Conservation (phyloP, 176 grass and related monocot species). For the Eremochloa ophiuroides region DNA sequence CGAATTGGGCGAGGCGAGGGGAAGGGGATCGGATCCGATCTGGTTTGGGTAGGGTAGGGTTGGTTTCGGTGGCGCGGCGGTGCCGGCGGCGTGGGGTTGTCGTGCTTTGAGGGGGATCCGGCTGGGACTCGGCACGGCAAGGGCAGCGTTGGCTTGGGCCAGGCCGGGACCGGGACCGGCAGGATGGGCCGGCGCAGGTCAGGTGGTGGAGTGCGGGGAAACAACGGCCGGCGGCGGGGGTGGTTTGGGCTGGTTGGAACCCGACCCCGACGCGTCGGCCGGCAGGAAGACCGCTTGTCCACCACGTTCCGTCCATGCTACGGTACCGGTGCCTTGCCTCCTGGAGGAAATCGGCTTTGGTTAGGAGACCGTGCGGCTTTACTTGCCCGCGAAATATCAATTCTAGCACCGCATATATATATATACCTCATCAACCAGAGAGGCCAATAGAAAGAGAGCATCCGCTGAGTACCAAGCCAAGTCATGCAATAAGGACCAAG, state of each 20-base stretch:
- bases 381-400: constrained; percentile 4
- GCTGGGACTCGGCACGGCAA: constrained; percentile 28
- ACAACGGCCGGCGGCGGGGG: constrained; percentile 41
- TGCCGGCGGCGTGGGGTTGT: constrained; percentile 53
- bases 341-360: too few species aligned
- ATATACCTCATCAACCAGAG: neutral
- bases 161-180: too few species aligned
- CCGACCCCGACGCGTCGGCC: constrained; percentile 44
- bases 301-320: constrained; percentile 31
- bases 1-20: neutral
- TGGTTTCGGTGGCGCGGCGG: constrained; percentile 52
- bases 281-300: constrained; percentile 45
- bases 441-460: too few species aligned
- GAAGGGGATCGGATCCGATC: neutral
- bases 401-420: neutral
- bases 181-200: constrained; percentile 40
- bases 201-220: neutral
- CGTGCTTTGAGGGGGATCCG: constrained; percentile 47
- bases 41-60: constrained; percentile 29
- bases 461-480: too few species aligned
- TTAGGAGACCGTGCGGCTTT: neutral
- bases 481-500: too few species aligned
- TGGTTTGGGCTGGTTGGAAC: constrained; percentile 30
- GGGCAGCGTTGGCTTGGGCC: constrained; percentile 43
- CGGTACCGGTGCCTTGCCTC: neutral